A percentile compares a stretch with the other conserved stretches of the same genome.
Evolutionary conservation across 1,284 basidiomycete species (phyloP).

Genomic region (Leccinum fallax): DNA sequence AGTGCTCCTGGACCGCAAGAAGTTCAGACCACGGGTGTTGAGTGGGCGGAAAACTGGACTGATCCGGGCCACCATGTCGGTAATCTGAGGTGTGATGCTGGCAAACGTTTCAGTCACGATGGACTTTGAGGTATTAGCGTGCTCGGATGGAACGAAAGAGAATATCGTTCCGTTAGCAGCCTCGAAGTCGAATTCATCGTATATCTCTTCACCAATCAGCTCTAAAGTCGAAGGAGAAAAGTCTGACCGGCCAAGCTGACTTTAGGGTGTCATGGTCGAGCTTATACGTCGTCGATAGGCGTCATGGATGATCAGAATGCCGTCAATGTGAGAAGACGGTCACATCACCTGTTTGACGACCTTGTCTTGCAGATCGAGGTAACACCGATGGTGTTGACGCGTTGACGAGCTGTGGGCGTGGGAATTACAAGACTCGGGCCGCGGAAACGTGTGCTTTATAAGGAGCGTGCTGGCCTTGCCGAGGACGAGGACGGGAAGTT

Average conservation of each 20-base stretch:
- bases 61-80: conserved; percentile 18
- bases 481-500: conserved; percentile 55
- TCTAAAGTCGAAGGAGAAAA: conserved; percentile 45
- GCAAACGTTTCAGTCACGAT: conserved; percentile 24
- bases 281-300: conserved; percentile 40
- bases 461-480: conserved; percentile 85
- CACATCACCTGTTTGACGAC: conserved; percentile 49
- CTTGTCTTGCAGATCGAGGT: conserved; percentile 73
- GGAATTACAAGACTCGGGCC: neutral
- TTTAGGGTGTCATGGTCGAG: conserved; percentile 56
- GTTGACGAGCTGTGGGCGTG: conserved; percentile 45
- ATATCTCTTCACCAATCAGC: conserved; percentile 88
- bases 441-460: conserved; percentile 14
- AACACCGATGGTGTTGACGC: conserved; percentile 72
- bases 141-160: conserved; percentile 53
- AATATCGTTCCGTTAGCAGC: conserved; percentile 62
- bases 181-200: conserved; percentile 82
- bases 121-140: conserved; percentile 22
- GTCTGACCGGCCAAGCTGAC: conserved; percentile 54
- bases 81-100: conserved; percentile 34
- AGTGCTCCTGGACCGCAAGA: conserved; percentile 62
- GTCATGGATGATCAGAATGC: conserved; percentile 25
- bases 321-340: neutral
- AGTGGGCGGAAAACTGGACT: conserved; percentile 45
- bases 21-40: conserved; percentile 47